Base-by-base conservation (phyloP, 192 early-diverging fungal species). In the Coemansia sp. region DNA sequence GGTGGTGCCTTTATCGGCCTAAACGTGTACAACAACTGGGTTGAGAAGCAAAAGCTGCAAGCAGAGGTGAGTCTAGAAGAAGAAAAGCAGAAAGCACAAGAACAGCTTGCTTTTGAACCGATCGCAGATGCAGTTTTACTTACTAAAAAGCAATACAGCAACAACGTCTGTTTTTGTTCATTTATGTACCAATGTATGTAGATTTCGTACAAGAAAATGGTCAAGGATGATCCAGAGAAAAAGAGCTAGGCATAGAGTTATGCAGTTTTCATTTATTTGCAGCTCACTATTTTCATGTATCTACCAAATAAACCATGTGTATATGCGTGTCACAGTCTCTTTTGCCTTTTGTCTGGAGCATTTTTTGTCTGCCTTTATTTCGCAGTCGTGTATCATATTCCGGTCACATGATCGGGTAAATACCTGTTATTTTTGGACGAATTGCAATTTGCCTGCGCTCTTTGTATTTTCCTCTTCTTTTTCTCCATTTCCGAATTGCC, bases 11-110 rank as follows among this genome's bases (percentile, higher is more conserved):
- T 79, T 60, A 69, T 79, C 39, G 48, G 64, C 13, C 33, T 62
- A 34, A 79, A 79, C 64, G 71, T 79, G 15, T 79, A 79, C 42
- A 70, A 72, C 61, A 79, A 79, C 64, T 79, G 68, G 60, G 71
- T 72, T n/a, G 70, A 72, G 18, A 79, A 79, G 62, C 53, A 63
- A 42, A 68, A 61, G 53, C 76, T 79, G 42, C 67, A 64, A 56
- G 26, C 52, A 8, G 76, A 79, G 71, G 75, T 53, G 64, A 61
- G 74, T 61, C 12, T 4, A 56, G 29, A 7, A 56, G 31, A 40
- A 10, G 20, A 48, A 48, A 3, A 48, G 9, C 46, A 48, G 20
- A n/a, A 12, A 5, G 35, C 35, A 37, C 35, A 37, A 5, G 7
- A 8, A 37, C 35, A 37, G 35, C 35, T 35, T 45, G 42, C 42